phyloP scores from a whole-genome alignment of 345 rosid species.

The Eucalyptus sp. region DNA sequence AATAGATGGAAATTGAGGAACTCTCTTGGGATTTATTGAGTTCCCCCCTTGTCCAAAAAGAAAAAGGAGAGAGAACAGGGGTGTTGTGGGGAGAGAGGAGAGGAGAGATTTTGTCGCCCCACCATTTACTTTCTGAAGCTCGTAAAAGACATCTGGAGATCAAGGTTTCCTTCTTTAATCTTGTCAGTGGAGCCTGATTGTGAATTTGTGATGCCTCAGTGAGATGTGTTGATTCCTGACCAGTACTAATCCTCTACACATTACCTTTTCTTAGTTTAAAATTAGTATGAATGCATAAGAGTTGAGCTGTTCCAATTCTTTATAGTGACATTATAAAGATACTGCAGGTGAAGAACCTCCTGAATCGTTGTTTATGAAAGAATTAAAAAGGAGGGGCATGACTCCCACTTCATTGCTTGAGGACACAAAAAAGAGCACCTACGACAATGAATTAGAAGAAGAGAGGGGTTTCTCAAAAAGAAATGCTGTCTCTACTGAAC shows the following conservation, averaged over 20 bases:
- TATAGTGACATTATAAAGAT: background rate
- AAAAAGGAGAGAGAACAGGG: background rate
- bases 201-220: background rate
- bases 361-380: constrained; percentile 93
- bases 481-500: constrained; percentile 52
- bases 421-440: constrained; percentile 24
- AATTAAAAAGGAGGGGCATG: constrained; percentile 87
- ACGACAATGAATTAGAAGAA: constrained; percentile 42
- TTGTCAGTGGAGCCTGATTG: background rate
- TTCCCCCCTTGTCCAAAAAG: background rate
- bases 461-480: constrained; percentile 43
- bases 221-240: background rate
- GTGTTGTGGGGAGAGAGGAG: background rate
- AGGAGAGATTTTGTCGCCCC: background rate
- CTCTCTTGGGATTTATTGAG: background rate
- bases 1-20: background rate
- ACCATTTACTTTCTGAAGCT: background rate
- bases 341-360: constrained; percentile 82
- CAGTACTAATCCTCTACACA: background rate
- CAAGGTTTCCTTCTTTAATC: background rate
- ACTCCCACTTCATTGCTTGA: constrained; percentile 79
- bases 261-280: background rate
- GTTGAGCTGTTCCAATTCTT: background rate
- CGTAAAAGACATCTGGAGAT: background rate
- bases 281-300: background rate